Percentiles rank a stretch among this genome's conserved stretches.
These are phyloP conservation scores for Penicillium riverlandense DNA, from an alignment of 495 filamentous ascomycete species.

Conservation along the genomic window DNA sequence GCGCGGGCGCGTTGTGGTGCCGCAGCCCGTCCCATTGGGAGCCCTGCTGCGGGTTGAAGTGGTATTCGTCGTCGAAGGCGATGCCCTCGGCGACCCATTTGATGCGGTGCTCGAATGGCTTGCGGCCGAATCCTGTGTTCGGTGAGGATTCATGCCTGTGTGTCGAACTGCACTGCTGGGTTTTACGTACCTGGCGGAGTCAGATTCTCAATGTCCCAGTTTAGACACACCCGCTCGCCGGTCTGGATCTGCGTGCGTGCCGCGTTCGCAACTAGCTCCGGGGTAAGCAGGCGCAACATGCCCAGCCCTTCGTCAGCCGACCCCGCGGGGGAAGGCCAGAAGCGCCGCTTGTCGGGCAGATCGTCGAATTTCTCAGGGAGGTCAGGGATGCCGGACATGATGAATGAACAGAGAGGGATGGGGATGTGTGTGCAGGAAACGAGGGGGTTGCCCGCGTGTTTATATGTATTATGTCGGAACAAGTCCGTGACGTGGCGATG, in stretches of 20 bases:
- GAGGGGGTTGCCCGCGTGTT: too few relatives aligned
- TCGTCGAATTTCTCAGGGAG: conserved; percentile 39
- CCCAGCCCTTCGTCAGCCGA: conserved; percentile 46
- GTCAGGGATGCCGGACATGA: conserved; percentile 15
- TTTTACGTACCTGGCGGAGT: conserved; percentile 29
- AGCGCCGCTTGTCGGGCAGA: conserved; percentile 41
- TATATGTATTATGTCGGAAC: not conserved
- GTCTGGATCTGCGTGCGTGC: conserved; percentile 41
- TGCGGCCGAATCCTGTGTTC: conserved; percentile 42
- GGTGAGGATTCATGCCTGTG: not conserved
- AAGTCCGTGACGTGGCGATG: conserved; percentile 8
- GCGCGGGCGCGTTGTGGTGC: conserved; percentile 41
- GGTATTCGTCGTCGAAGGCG: conserved; percentile 61
- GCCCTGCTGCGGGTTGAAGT: conserved; percentile 68
- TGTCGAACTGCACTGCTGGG: too few relatives aligned
- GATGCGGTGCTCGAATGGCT: conserved; percentile 49
- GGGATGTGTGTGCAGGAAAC: too few relatives aligned
- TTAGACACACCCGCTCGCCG: conserved; percentile 42
- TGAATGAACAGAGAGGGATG: not conserved
- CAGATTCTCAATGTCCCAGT: conserved; percentile 46
- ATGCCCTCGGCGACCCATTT: conserved; percentile 42
- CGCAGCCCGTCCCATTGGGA: conserved; percentile 78
- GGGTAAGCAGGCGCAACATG: conserved; percentile 43
- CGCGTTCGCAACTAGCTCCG: conserved; percentile 39
- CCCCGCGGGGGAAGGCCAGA: conserved; percentile 38